Evolutionary conservation across 2,329 filamentous ascomycete species (phyloP).

Genomic region (Nannizziopsis barbatae): DNA sequence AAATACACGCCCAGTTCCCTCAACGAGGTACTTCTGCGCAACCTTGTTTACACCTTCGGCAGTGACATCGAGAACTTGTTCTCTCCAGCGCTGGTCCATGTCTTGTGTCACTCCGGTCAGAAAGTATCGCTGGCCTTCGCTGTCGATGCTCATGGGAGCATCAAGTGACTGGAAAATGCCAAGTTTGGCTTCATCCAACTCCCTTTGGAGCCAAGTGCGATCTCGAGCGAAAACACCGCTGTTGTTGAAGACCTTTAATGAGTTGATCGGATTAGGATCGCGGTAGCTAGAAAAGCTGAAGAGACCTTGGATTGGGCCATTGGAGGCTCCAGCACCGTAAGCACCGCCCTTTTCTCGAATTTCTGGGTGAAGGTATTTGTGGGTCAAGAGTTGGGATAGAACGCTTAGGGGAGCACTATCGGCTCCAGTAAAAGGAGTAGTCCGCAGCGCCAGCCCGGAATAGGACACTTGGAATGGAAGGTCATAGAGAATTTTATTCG

Average conservation of each 20-base stretch:
- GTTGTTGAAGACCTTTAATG: slow-evolving; percentile 69
- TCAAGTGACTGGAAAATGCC: slow-evolving; percentile 87
- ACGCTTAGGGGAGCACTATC: slow-evolving; percentile 74
- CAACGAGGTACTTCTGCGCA: slow-evolving; percentile 71
- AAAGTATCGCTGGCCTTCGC: slow-evolving; percentile 79
- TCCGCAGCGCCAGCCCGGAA: slow-evolving; percentile 68
- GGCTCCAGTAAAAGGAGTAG: slow-evolving; percentile 67
- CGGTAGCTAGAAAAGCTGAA: slow-evolving; percentile 97
- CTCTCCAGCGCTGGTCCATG: slow-evolving; percentile 76
- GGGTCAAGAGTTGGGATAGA: slow-evolving; percentile 80
- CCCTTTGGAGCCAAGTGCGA: slow-evolving; percentile 66
- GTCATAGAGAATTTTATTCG: slow-evolving; percentile 72
- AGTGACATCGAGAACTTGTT: slow-evolving; percentile 76
- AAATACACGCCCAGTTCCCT: slow-evolving; percentile 50
- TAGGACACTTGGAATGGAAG: slow-evolving; percentile 97
- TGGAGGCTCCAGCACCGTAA: slow-evolving; percentile 84
- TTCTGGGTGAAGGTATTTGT: slow-evolving; percentile 93
- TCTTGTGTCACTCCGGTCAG: slow-evolving; percentile 73
- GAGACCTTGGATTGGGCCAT: slow-evolving; percentile 64
- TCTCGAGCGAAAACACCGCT: slow-evolving; percentile 75
- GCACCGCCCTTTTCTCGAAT: slow-evolving; percentile 96
- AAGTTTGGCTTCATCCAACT: slow-evolving; percentile 92
- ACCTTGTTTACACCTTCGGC: slow-evolving; percentile 67
- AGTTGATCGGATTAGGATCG: slow-evolving; percentile 87
- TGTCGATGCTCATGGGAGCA: slow-evolving; percentile 73